A percentile compares a stretch with the other conserved stretches of the same genome.
These are phyloP conservation scores for Falciphora oryzae DNA, from an alignment of 2,329 filamentous ascomycete genomes.

Conservation along the genomic window DNA sequence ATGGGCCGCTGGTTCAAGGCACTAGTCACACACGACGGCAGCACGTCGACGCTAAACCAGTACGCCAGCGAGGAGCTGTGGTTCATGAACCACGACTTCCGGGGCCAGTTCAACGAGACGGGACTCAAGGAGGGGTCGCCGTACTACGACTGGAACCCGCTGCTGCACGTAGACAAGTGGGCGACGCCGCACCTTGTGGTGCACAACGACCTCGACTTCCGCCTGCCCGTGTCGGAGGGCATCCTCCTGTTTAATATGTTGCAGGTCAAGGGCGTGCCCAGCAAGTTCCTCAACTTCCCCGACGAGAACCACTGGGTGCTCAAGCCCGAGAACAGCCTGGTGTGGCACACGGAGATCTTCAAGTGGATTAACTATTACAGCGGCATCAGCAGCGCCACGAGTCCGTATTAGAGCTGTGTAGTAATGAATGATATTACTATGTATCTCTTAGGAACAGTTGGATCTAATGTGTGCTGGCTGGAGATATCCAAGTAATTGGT, in stretches of 20 bases:
- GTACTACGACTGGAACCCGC: slow-evolving; percentile 44
- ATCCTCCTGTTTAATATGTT: slow-evolving; percentile 64
- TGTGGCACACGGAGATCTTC: slow-evolving; percentile 64
- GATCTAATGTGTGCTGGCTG: too few species aligned
- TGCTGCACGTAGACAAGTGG: slow-evolving; percentile 50
- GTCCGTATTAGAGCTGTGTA: slow-evolving; percentile 4
- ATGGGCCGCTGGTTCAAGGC: slow-evolving; percentile 51
- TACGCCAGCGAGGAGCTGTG: slow-evolving; percentile 29
- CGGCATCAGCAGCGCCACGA: slow-evolving; percentile 21
- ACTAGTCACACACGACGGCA: slow-evolving; percentile 49
- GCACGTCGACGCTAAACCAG: slow-evolving; percentile 27
- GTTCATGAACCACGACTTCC: slow-evolving; percentile 38
- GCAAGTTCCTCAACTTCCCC: slow-evolving; percentile 61
- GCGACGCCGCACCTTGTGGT: slow-evolving; percentile 65
- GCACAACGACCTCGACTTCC: slow-evolving; percentile 62
- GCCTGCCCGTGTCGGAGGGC: slow-evolving; percentile 61
- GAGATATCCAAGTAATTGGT: too few species aligned
- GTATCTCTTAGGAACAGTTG: too few species aligned
- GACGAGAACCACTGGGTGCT: slow-evolving; percentile 71
- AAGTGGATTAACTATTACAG: slow-evolving; percentile 60
- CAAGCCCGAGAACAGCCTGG: slow-evolving; percentile 60
- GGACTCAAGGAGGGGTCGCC: slow-evolving; percentile 15
- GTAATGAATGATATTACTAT: neutral
- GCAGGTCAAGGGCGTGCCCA: slow-evolving; percentile 58
- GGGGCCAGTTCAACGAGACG: slow-evolving; percentile 30